A percentile compares a stretch with the other conserved stretches of the same genome.
phyloP scores from a whole-genome alignment of 306 rosid species.

The Castanea sativa region DNA sequence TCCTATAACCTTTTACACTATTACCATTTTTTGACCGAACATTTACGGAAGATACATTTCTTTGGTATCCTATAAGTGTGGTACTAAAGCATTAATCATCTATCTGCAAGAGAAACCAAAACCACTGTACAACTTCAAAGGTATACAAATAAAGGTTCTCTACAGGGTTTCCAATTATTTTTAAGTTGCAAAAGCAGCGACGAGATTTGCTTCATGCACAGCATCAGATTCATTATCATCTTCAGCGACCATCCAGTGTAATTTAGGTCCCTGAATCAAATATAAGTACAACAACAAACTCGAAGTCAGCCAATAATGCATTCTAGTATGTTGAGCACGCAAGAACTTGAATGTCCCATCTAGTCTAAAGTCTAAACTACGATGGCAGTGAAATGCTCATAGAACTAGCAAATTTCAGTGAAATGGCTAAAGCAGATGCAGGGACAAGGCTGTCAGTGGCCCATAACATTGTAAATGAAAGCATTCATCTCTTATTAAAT shows the following conservation, averaged over 20 bases:
- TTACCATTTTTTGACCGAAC: not conserved
- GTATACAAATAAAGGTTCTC: conserved; percentile 1
- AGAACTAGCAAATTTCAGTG: not conserved
- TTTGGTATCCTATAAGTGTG: too few relatives aligned
- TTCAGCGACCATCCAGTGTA: conserved; percentile 71
- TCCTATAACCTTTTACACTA: not conserved
- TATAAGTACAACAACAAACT: not conserved
- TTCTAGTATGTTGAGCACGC: not conserved
- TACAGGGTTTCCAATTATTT: conserved; percentile 21
- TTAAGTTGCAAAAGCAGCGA: conserved; percentile 38
- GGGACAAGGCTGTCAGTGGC: not conserved
- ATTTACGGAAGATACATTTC: too few relatives aligned
- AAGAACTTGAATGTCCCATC: not conserved
- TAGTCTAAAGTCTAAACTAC: not conserved
- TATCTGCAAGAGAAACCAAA: not conserved
- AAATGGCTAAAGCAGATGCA: not conserved
- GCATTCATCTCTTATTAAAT: not conserved
- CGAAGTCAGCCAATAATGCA: not conserved
- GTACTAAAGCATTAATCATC: too few relatives aligned
- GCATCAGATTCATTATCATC: conserved; percentile 34
- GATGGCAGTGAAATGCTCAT: not conserved
- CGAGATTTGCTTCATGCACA: conserved; percentile 24
- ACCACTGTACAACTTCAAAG: not conserved
- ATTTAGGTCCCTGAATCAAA: conserved; percentile 63
- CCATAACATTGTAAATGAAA: not conserved